phyloP scores from a whole-genome alignment of 768 basidiomycete species.

The Russula emetica region DNA sequence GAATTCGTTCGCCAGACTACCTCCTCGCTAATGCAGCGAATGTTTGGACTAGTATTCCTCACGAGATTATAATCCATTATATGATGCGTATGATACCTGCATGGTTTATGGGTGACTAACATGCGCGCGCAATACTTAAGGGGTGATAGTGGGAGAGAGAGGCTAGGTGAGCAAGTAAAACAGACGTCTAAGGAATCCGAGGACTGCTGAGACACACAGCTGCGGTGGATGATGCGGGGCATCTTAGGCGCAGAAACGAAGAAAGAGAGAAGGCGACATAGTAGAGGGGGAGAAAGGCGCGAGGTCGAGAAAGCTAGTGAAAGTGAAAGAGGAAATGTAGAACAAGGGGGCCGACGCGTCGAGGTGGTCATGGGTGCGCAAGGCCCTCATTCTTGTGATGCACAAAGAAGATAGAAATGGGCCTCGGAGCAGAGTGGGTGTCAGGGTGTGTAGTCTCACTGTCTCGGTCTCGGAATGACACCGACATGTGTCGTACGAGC shows the following conservation, averaged over 20 bases:
- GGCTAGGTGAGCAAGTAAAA: background rate
- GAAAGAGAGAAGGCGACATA: no score
- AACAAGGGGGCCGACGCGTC: background rate
- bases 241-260: background rate
- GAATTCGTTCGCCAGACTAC: no score
- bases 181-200: background rate
- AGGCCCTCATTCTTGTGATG: background rate
- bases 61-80: background rate
- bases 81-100: background rate
- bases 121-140: background rate
- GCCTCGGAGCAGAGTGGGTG: background rate
- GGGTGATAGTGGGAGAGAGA: background rate
- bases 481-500: background rate
- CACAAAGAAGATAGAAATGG: background rate
- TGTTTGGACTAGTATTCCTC: background rate
- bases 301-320: background rate
- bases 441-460: no score
- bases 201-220: background rate
- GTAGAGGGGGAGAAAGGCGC: no score
- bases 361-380: background rate
- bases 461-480: background rate
- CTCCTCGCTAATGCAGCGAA: background rate
- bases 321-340: background rate
- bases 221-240: background rate
- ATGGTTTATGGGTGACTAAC: no score